phyloP scores from a whole-genome alignment of 2,329 filamentous ascomycete species.

The Ploettnerulaceae sp. region DNA sequence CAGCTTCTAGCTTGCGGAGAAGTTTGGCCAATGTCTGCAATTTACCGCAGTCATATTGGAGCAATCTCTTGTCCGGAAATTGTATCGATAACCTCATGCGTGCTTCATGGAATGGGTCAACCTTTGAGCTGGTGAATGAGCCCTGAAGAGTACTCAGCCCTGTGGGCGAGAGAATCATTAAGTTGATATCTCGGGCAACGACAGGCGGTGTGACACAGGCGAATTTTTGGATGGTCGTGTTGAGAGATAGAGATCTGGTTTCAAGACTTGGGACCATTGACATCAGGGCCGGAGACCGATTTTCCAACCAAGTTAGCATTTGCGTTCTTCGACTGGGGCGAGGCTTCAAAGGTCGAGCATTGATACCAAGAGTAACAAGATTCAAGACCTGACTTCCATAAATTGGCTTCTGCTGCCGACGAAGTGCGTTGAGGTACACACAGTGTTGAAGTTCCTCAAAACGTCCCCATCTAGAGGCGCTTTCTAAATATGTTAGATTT shows the following conservation, averaged over 20 bases:
- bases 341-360: slow-evolving; percentile 54
- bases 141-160: slow-evolving; percentile 55
- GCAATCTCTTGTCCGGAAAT: slow-evolving; percentile 91
- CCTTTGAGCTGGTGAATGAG: slow-evolving; percentile 51
- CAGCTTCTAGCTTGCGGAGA: slow-evolving; percentile 78
- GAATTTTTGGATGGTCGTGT: slow-evolving; percentile 77
- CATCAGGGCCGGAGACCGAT: slow-evolving; percentile 58
- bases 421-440: slow-evolving; percentile 74
- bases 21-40: slow-evolving; percentile 84
- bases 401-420: slow-evolving; percentile 73
- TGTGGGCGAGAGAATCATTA: slow-evolving; percentile 58
- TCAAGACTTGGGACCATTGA: slow-evolving; percentile 70
- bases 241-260: slow-evolving; percentile 66
- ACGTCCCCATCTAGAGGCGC: slow-evolving; percentile 60
- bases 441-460: slow-evolving; percentile 77
- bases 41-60: slow-evolving; percentile 98
- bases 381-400: slow-evolving; percentile 79
- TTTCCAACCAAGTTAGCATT: slow-evolving; percentile 70
- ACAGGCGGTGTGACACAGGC: slow-evolving; percentile 89
- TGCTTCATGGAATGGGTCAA: slow-evolving; percentile 88
- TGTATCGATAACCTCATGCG: slow-evolving; percentile 91
- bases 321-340: slow-evolving; percentile 56
- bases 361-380: slow-evolving; percentile 60
- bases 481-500: slow-evolving; percentile 68
- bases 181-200: slow-evolving; percentile 71